Percentiles rank a stretch among this genome's conserved stretches.
phyloP scores from a whole-genome alignment of 495 filamentous ascomycete genomes.

The Elasticomyces elasticus region DNA sequence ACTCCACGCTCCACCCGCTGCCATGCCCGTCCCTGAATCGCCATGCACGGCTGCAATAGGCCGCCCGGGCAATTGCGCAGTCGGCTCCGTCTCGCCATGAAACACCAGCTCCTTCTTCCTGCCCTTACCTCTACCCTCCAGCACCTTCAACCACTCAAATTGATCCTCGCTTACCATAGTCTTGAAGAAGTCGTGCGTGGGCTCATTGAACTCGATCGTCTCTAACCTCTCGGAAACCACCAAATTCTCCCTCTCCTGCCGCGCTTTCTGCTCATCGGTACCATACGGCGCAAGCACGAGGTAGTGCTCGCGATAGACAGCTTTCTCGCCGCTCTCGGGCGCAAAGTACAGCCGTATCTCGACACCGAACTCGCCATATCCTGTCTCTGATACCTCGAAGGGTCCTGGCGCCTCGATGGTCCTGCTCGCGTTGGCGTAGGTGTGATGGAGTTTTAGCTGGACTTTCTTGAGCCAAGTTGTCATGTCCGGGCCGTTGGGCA shows the following conservation, averaged over 20 bases:
- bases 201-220: conserved; percentile 92
- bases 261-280: conserved; percentile 60
- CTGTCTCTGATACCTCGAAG: conserved; percentile 82
- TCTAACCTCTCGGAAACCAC: conserved; percentile 74
- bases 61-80: conserved; percentile 23
- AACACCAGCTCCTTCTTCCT: conserved; percentile 19
- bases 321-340: conserved; percentile 75
- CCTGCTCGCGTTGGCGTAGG: conserved; percentile 77
- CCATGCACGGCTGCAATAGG: neutral
- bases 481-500: conserved; percentile 70
- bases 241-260: conserved; percentile 50
- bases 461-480: conserved; percentile 95
- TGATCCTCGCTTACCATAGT: conserved; percentile 48
- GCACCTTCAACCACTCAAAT: conserved; percentile 29
- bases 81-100: conserved; percentile 18
- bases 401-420: conserved; percentile 60
- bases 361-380: conserved; percentile 97
- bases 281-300: conserved; percentile 88
- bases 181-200: conserved; percentile 79
- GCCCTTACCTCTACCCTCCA: conserved; percentile 25
- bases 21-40: conserved; percentile 11
- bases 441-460: conserved; percentile 94
- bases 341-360: conserved; percentile 87
- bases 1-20: conserved; percentile 19
- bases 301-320: conserved; percentile 81